Conservation (phyloP, 2,329 filamentous ascomycete species). For the Cercospora sojina region DNA sequence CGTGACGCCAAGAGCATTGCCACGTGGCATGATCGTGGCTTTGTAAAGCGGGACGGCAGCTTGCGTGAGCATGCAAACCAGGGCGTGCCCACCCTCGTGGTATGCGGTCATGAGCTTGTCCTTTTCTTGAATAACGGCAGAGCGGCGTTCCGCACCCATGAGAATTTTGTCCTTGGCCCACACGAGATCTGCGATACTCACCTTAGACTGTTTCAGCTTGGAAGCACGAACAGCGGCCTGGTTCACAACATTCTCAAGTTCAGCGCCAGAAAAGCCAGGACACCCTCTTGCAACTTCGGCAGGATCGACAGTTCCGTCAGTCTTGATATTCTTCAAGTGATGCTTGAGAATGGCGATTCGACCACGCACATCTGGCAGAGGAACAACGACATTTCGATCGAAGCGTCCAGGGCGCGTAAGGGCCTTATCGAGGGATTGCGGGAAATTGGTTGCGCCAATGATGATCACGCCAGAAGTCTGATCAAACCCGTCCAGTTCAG, state of each 20-base stretch:
- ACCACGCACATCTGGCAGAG: constrained; percentile 87
- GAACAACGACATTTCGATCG: constrained; percentile 86
- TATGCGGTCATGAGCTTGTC: constrained; percentile 96
- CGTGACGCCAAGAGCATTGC: constrained; percentile 81
- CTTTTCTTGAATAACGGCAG: constrained; percentile 84
- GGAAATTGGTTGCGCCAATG: constrained; percentile 94
- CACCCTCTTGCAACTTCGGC: constrained; percentile 82
- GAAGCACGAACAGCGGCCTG: constrained; percentile 94
- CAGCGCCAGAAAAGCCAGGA: constrained; percentile 88
- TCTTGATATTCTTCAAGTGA: constrained; percentile 87
- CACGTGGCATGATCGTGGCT: constrained; percentile 92
- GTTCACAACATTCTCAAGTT: constrained; percentile 95
- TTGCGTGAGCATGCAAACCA: constrained; percentile 81
- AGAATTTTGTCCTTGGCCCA: constrained; percentile 98
- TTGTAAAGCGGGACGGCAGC: constrained; percentile 83
- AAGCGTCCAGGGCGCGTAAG: constrained; percentile 92
- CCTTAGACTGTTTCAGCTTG: constrained; percentile 72
- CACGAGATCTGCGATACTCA: constrained; percentile 79
- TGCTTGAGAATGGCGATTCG: constrained; percentile 91
- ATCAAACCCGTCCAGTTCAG: constrained; percentile 94
- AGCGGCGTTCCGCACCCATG: constrained; percentile 91
- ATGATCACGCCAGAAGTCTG: constrained; percentile 94
- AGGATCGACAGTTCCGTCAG: constrained; percentile 75
- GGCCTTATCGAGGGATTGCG: constrained; percentile 89
- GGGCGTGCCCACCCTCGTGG: constrained; percentile 91